Conservation (phyloP, 441 rosid species). For the Erodium trifolium region DNA sequence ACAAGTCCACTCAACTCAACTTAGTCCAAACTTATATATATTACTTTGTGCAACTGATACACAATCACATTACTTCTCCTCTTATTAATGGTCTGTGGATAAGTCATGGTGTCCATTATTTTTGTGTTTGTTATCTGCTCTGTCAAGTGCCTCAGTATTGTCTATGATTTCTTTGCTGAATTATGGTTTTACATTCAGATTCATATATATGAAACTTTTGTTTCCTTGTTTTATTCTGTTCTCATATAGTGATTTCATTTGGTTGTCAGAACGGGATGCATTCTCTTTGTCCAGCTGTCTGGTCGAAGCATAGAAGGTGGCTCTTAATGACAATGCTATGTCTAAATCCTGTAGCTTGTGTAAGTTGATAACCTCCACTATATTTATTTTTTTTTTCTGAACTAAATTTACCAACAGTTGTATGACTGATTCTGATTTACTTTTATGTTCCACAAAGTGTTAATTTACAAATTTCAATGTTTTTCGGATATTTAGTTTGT, state of each 20-base stretch:
- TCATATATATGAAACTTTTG: neutral
- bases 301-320: conserved; percentile 98
- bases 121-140: neutral
- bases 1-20: no score
- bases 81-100: no score
- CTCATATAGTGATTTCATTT: conserved; percentile 17
- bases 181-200: neutral
- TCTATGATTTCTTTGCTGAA: neutral
- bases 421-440: neutral
- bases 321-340: conserved; percentile 92
- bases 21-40: neutral
- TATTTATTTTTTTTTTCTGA: neutral
- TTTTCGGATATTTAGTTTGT: no score
- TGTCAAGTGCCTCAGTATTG: neutral
- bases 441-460: neutral
- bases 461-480: neutral
- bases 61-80: neutral
- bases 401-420: neutral
- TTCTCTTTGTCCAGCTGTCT: conserved; percentile 89
- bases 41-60: neutral
- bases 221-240: neutral
- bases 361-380: conserved; percentile 30
- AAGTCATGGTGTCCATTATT: no score
- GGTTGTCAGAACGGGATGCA: conserved; percentile 79
- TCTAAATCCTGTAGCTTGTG: conserved; percentile 83